These are phyloP conservation scores for Orbilia ellipsospora DNA, from an alignment of 2,329 filamentous ascomycete species.

Conservation along the genomic window DNA sequence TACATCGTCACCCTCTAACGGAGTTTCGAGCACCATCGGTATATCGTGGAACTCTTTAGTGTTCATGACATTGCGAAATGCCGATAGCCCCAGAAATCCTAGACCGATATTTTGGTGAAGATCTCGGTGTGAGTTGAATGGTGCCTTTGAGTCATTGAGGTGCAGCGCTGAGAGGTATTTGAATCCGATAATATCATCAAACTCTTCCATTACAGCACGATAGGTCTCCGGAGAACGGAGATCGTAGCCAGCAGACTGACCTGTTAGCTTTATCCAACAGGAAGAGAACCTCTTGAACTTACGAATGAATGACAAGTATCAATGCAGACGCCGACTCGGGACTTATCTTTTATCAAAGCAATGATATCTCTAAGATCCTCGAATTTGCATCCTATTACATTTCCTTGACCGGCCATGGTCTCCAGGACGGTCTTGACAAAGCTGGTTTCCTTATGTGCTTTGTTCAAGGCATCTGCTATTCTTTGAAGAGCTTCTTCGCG, in stretches of 20 bases:
- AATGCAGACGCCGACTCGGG: slow-evolving; percentile 89
- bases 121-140: slow-evolving; percentile 82
- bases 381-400: slow-evolving; percentile 81
- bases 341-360: slow-evolving; percentile 79
- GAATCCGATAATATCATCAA: slow-evolving; percentile 80
- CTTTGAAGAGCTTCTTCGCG: slow-evolving; percentile 77
- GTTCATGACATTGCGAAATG: slow-evolving; percentile 93
- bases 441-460: slow-evolving; percentile 78
- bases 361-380: slow-evolving; percentile 90
- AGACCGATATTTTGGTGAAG: slow-evolving; percentile 96
- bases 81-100: slow-evolving; percentile 87
- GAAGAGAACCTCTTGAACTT: slow-evolving; percentile 2
- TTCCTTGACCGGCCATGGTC: slow-evolving; percentile 93
- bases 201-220: slow-evolving; percentile 76
- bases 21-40: slow-evolving; percentile 96
- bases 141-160: slow-evolving; percentile 95
- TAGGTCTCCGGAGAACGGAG: slow-evolving; percentile 80
- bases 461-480: slow-evolving; percentile 84
- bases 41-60: slow-evolving; percentile 77
- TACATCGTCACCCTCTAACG: slow-evolving; percentile 78
- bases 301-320: slow-evolving; percentile 96
- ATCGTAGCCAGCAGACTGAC: slow-evolving; percentile 81
- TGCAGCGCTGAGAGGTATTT: slow-evolving; percentile 87
- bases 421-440: slow-evolving; percentile 86
- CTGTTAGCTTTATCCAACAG: background rate